These are phyloP conservation scores for Phaeosphaeriaceae sp. DNA, from an alignment of 2,329 filamentous ascomycete genomes.

Conservation along the genomic window DNA sequence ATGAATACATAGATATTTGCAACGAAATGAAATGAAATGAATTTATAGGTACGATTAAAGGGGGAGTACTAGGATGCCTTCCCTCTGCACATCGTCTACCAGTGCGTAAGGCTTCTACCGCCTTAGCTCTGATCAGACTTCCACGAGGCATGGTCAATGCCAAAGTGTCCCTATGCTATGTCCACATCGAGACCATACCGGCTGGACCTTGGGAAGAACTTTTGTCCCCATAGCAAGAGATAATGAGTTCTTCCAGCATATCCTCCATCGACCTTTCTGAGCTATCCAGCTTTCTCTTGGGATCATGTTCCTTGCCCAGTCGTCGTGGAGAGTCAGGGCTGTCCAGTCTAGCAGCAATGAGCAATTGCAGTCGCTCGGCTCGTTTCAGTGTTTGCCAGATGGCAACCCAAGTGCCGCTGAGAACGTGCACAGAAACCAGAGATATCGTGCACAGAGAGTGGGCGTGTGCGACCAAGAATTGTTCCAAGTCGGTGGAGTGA, in stretches of 20 bases:
- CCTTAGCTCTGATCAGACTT: too few relatives aligned
- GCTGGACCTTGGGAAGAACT: background rate
- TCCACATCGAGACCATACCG: background rate
- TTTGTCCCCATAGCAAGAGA: background rate
- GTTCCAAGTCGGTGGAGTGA: conserved; percentile 22
- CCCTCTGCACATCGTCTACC: too few relatives aligned
- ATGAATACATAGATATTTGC: too few relatives aligned
- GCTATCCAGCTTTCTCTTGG: conserved; percentile 15
- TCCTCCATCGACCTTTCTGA: conserved; percentile 6
- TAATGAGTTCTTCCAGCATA: conserved; percentile 18
- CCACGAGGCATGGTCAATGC: too few relatives aligned
- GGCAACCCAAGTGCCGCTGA: conserved; percentile 24
- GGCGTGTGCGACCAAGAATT: conserved; percentile 22
- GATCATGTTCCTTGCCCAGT: conserved; percentile 8
- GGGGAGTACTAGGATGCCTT: too few relatives aligned
- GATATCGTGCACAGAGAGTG: conserved; percentile 17
- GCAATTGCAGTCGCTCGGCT: conserved; percentile 3
- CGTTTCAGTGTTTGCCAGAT: conserved; percentile 15
- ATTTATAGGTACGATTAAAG: too few relatives aligned
- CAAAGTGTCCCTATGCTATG: background rate
- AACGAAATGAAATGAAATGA: too few relatives aligned
- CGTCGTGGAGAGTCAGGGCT: background rate
- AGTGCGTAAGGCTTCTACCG: background rate
- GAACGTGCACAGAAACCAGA: conserved; percentile 19
- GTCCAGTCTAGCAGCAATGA: background rate